Base-by-base conservation (phyloP, 2,329 filamentous ascomycete genomes). In the Epicoccum sorghinum region DNA sequence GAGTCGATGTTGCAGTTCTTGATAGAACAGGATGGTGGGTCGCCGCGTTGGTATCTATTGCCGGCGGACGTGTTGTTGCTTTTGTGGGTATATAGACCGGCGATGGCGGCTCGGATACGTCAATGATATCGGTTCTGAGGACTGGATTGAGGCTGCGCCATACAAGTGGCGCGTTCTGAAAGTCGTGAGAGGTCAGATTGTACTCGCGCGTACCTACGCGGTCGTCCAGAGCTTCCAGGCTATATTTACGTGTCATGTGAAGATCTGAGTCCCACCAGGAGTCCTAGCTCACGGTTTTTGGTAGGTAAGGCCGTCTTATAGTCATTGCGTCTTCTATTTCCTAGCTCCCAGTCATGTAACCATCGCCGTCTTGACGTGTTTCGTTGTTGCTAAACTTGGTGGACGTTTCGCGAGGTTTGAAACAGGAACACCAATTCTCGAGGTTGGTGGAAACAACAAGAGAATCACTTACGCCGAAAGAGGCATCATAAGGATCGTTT, bases 381-480 rank as follows among this genome's bases (percentile, higher is more conserved):
- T 55, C 52, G 46, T 33, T 50, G 22, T 24, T 12, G 47, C 52
- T 55, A 55, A 50, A 55, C 32, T 50, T 50, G 52, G 46, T 41
- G 14, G 29, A n/a, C 27, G 32, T 36, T 24, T 44, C 45, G 32
- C 23, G 13, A 30, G 24, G 8, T 13, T 27, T 42, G 52, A 50
- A 55, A 55, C 52, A 32, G 37, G 41, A 46, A 41, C 41, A n/a
- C 6, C 41, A 14, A 22, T 9, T 32, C 10, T 4, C 13, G 7
- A 24, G 30, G 14, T 10, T 9, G 24, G 10, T 46, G 24, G 37
- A 38, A 50, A 41, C 32, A 38, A 33, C 18, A 6, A 8, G 10
- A 38, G 23, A 7, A 29, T 23, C 25, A 14, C 6, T 13, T 23
- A 24, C 8, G 22, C 23, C 30, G 23, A 25, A 10, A 8, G 18